A percentile compares a stretch with the other conserved stretches of the same genome.
phyloP scores from a whole-genome alignment of 306 rosid genomes.

The Gillenia trifoliata region DNA sequence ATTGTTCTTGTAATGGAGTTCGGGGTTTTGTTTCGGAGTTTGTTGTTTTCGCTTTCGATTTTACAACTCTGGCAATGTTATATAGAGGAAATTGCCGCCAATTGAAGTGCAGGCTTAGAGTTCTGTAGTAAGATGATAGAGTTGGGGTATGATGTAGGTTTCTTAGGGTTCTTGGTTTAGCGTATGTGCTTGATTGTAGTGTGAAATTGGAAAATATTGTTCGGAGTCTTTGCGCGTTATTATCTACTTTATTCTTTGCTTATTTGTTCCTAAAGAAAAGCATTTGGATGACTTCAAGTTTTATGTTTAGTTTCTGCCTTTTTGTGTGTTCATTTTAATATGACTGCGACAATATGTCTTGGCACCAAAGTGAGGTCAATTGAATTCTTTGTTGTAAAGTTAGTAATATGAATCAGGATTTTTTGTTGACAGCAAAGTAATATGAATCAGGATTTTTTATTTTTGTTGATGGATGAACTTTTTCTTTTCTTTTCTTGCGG shows the following conservation, averaged over 20 bases:
- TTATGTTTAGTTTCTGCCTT: background rate
- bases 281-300: conserved; percentile 8
- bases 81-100: conserved; percentile 7
- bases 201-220: background rate
- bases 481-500: background rate
- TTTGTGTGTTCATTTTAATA: conserved; percentile 3
- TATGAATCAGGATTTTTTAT: conserved; percentile 10
- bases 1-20: conserved; percentile 14
- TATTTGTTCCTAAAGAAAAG: background rate
- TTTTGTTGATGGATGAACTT: background rate
- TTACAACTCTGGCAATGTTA: background rate
- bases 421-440: background rate
- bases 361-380: conserved; percentile 4
- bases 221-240: background rate
- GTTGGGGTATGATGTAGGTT: background rate
- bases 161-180: conserved; percentile 5
- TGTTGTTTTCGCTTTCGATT: background rate
- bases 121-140: conserved; percentile 5
- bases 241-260: background rate
- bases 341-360: conserved; percentile 6
- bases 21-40: background rate
- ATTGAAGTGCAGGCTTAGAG: conserved; percentile 3
- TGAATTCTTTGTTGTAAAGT: conserved; percentile 3
- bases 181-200: background rate
- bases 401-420: background rate